Percentiles rank a stretch among this genome's conserved stretches.
Evolutionary conservation across 2,329 filamentous ascomycete species (phyloP).

Genomic region (Cordyceps cateniannulata): DNA sequence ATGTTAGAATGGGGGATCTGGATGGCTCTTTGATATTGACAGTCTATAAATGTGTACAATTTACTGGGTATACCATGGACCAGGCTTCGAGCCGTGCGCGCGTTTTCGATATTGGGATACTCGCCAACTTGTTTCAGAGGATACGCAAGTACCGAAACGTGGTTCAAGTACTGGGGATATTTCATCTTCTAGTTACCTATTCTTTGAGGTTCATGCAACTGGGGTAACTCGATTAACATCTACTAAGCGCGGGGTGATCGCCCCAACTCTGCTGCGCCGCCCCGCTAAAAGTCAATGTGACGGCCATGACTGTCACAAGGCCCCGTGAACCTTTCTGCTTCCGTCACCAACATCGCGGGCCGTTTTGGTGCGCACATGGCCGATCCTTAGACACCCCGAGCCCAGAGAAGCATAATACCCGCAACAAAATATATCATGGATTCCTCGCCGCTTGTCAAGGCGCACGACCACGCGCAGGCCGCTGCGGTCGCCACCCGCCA

Average conservation of each 20-base stretch:
- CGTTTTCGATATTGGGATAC: not conserved
- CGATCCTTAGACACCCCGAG: not conserved
- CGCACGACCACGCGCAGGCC: slow-evolving; percentile 82
- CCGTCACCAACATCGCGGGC: slow-evolving; percentile 5
- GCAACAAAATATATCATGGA: slow-evolving; percentile 24
- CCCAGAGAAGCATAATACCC: not conserved
- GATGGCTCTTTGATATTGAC: not conserved
- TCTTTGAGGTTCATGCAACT: not conserved
- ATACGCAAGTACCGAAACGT: not conserved
- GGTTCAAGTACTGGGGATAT: too few species aligned
- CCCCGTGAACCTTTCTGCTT: not conserved
- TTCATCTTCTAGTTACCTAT: too few species aligned
- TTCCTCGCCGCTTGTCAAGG: slow-evolving; percentile 45
- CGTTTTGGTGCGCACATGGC: slow-evolving; percentile 3
- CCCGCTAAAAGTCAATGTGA: slow-evolving; percentile 8
- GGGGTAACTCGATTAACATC: not conserved
- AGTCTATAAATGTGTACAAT: slow-evolving; percentile 9
- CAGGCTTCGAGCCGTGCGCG: not conserved
- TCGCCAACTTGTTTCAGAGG: not conserved
- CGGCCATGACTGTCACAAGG: not conserved
- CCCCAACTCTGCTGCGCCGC: not conserved
- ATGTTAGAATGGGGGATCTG: slow-evolving; percentile 38
- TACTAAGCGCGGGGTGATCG: slow-evolving; percentile 3
- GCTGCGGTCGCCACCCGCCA: slow-evolving; percentile 74
- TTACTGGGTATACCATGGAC: not conserved